phyloP scores from a whole-genome alignment of 2,329 filamentous ascomycete species.

The Fusarium mundagurra region DNA sequence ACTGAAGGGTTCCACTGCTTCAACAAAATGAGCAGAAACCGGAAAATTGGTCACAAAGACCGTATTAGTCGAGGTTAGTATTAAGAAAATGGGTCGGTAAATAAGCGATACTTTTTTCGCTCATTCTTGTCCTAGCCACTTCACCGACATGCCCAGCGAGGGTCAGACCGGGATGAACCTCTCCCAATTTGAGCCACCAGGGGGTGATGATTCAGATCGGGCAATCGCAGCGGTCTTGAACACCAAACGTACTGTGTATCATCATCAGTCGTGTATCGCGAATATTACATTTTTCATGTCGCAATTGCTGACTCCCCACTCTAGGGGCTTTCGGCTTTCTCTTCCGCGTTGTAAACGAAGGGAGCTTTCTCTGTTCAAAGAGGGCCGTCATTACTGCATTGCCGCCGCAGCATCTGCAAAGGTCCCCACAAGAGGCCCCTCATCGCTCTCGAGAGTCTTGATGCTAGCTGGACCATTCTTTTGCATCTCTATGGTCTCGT shows the following conservation, averaged over 20 bases:
- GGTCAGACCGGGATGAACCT: constrained; percentile 4
- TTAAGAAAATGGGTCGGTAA: constrained; percentile 5
- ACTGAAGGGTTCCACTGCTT: not conserved
- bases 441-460: constrained; percentile 48
- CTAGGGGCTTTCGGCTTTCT: not conserved
- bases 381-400: constrained; percentile 49
- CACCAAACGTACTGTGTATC: constrained; percentile 16
- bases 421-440: constrained; percentile 64
- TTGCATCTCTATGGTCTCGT: constrained; percentile 59
- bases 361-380: not conserved
- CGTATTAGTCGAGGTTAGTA: constrained; percentile 29
- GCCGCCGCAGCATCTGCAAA: constrained; percentile 68
- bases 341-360: not conserved
- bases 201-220: not conserved
- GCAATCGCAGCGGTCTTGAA: constrained; percentile 4
- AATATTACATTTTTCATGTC: not conserved
- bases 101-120: constrained; percentile 16
- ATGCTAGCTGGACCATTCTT: constrained; percentile 49
- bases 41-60: not conserved
- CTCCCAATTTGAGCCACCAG: constrained; percentile 1
- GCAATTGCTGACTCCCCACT: constrained; percentile 10
- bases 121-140: constrained; percentile 28
- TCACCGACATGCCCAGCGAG: constrained; percentile 5
- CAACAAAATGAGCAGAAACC: constrained; percentile 3
- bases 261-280: constrained; percentile 7